Percentiles rank a stretch among this genome's conserved stretches.
Conservation (phyloP, 257 asterid genomes). For the Salvia miltiorrhiza region DNA sequence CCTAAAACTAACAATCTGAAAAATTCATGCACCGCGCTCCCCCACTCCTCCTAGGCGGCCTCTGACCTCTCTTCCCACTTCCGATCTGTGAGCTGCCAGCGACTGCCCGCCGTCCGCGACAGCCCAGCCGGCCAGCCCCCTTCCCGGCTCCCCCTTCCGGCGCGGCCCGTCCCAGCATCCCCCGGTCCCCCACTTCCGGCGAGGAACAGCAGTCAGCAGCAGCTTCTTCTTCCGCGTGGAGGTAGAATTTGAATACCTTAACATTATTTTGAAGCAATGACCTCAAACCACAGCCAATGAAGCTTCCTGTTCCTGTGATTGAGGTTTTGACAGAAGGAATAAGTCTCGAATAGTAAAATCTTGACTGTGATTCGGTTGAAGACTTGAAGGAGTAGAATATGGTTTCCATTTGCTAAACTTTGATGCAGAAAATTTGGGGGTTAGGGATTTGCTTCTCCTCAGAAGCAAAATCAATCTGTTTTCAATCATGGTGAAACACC, state of each 20-base stretch:
- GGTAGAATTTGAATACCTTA: slow-evolving; percentile 46
- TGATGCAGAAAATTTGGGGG: slow-evolving; percentile 24
- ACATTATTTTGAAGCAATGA: slow-evolving; percentile 35
- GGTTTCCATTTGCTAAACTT: slow-evolving; percentile 26
- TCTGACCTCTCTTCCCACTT: no score
- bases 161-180: no score
- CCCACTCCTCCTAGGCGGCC: no score
- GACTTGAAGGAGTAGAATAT: slow-evolving; percentile 16
- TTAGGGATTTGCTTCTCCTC: slow-evolving; percentile 31
- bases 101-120: no score
- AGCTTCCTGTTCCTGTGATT: slow-evolving; percentile 29
- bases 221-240: no score
- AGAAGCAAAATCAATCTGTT: slow-evolving; percentile 42
- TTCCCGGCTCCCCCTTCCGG: no score
- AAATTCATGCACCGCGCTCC: no score
- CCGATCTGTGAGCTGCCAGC: no score
- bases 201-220: no score
- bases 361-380: slow-evolving; percentile 25
- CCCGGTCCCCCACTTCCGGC: no score
- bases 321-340: slow-evolving; percentile 30
- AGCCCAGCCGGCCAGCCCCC: no score
- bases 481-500: slow-evolving; percentile 31
- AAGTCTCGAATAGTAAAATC: slow-evolving; percentile 32
- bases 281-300: slow-evolving; percentile 38
- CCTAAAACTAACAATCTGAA: no score